These are phyloP conservation scores for Coccomyxa sp. DNA, from an alignment of 139 green algal species.

Conservation along the genomic window DNA sequence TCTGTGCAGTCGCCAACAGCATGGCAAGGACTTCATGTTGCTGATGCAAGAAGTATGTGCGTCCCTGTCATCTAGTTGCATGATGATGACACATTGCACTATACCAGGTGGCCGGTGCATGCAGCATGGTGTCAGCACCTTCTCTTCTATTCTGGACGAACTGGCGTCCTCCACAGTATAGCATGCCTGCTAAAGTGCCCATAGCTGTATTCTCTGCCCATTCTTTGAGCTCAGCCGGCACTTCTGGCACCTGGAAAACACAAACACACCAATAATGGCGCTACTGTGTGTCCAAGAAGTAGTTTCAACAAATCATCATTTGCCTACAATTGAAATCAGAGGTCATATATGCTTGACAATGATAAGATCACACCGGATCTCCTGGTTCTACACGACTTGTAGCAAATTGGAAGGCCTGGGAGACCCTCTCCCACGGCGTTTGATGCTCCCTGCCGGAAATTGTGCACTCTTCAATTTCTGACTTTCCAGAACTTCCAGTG, in stretches of 20 bases:
- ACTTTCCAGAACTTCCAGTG: no score
- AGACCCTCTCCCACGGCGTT: background rate
- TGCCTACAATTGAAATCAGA: background rate
- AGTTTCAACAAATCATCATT: background rate
- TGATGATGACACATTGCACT: background rate
- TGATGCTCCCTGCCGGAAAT: background rate
- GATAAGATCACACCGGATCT: background rate
- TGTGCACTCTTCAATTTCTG: no score
- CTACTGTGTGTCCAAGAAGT: background rate
- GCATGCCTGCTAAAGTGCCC: constrained; percentile 12
- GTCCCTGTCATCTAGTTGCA: background rate
- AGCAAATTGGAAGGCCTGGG: background rate
- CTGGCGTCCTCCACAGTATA: constrained; percentile 15
- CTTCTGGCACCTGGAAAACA: constrained; percentile 19
- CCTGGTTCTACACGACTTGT: background rate
- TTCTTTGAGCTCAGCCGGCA: constrained; percentile 28
- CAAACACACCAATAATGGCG: background rate
- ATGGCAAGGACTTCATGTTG: background rate
- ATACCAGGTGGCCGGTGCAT: no score
- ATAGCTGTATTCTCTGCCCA: constrained; percentile 29
- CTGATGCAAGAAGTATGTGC: background rate
- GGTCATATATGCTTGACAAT: background rate
- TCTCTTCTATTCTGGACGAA: background rate
- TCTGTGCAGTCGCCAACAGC: background rate
- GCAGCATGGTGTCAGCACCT: background rate